Evolutionary conservation across 176 grass and related monocot species (phyloP), one percentile per base, ranked within the genome.

Genomic region (Avena eriantha): DNA sequence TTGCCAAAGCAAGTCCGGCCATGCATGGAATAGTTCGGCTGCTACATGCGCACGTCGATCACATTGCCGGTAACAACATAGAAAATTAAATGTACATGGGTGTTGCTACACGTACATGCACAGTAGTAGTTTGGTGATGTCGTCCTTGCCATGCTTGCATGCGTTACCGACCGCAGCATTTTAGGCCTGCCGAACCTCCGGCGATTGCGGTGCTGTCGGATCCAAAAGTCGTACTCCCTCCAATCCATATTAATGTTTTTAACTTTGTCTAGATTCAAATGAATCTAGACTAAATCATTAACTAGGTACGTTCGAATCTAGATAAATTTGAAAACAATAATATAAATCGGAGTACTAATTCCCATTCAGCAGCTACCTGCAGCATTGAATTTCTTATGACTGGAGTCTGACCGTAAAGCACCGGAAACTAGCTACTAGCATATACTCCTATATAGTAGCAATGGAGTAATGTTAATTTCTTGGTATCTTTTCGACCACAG

Each of bases 211-310:
- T 49, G 22, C 13, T 45, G 70, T 48, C 43, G 70, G 43, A 73
- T 73, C 70, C n/a, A 75, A 50, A 75, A 75, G 72, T 75, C 72
- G 72, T n/a, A n/a, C n/a, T n/a, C n/a, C n/a, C n/a, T n/a, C n/a
- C n/a, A n/a, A n/a, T n/a, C n/a, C n/a, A n/a, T n/a, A n/a, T n/a
- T n/a, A n/a, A n/a, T n/a, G n/a, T n/a, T n/a, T n/a, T n/a, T n/a
- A n/a, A n/a, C n/a, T n/a, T n/a, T n/a, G n/a, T n/a, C n/a, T n/a
- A n/a, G n/a, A n/a, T n/a, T n/a, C n/a, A n/a, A n/a, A n/a, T n/a
- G n/a, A n/a, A n/a, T n/a, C n/a, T n/a, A n/a, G n/a, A n/a, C n/a
- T n/a, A n/a, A n/a, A n/a, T n/a, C n/a, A n/a, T n/a, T n/a, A n/a
- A n/a, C n/a, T n/a, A n/a, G n/a, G n/a, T n/a, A n/a, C n/a, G n/a